Evolutionary conservation across 176 grass and related monocot species (phyloP).

Genomic region (Rhynchospora pubera): DNA sequence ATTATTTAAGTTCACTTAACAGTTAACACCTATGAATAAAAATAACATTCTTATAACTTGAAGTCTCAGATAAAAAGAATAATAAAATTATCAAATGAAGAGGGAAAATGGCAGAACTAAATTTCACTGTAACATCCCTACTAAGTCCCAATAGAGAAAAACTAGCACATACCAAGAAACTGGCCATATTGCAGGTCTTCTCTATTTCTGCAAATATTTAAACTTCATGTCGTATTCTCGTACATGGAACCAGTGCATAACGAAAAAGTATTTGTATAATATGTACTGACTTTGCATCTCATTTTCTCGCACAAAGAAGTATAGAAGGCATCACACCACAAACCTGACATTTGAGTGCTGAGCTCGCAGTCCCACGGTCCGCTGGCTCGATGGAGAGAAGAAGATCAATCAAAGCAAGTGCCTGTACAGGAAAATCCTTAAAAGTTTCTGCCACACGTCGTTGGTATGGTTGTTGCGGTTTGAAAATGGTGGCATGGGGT

Average conservation of each 20-base stretch:
- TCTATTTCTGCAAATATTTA: neutral
- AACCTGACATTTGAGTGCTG: slow-evolving; percentile 80
- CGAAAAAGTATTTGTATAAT: neutral
- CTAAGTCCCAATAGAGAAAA: neutral
- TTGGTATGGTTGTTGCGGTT: slow-evolving; percentile 83
- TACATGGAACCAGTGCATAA: neutral
- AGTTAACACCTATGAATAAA: neutral
- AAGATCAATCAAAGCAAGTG: slow-evolving; percentile 66
- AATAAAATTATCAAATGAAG: neutral
- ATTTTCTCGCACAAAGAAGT: neutral
- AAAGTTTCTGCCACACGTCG: slow-evolving; percentile 77
- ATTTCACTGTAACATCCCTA: neutral
- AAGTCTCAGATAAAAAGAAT: neutral
- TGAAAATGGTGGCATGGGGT: slow-evolving; percentile 98
- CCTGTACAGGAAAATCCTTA: slow-evolving; percentile 82
- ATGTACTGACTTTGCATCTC: neutral
- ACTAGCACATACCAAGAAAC: neutral
- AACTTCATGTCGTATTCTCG: neutral
- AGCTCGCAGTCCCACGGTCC: slow-evolving; percentile 68
- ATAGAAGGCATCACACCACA: neutral
- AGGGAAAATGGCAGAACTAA: neutral
- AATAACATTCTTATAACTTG: neutral
- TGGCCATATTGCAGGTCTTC: neutral
- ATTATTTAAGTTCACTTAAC: neutral
- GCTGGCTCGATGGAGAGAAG: slow-evolving; percentile 95